Evolutionary conservation across 495 filamentous ascomycete species (phyloP), one percentile per base, ranked within the genome.

Genomic region (Xylaria sp.): DNA sequence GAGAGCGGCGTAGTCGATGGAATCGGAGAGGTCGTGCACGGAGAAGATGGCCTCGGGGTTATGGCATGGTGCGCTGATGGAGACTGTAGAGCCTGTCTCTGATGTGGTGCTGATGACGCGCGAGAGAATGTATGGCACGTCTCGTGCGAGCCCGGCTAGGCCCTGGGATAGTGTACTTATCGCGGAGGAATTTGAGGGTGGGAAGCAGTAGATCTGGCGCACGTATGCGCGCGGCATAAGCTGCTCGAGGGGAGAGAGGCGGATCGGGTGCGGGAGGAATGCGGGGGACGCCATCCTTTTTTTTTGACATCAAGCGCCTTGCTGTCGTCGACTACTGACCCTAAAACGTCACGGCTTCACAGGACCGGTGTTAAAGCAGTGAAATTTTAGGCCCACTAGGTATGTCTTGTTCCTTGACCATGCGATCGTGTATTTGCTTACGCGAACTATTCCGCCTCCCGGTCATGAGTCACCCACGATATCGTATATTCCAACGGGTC

Each of bases 201-300:
- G 71, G 24, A 79, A 79, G 68, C 72, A 74, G 53, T 74, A 68
- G 7, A 78, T 69, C 26, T 79, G 76, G 43, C 74, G 70, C 11
- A 78, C 41, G 61, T 79, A 79, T 40, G 74, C 62, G 12, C 70
- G 74, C 40, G 77, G 77, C 76, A 79, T 78, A 29, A 78, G 61
- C 21, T 37, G 53, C 21, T 79, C 76, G 33, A 79, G 73, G 6
- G 75, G 67, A 50, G 73, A 75, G 37, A 77, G 71, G 8, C 52
- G 53, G 3, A 59, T 15, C 1, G 50, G 12, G 35, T 50, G 17
- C 3, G 44, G 24, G 26, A 52, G 21, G 43, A 2, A 24, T 31
- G 44, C 62, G 21, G 62, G 31, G 26, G n/a, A 19, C 1, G 40
- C 52, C 66, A 68, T 68, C 35, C 9, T 68, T n/a, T 43, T 19